Percentiles rank a stretch among this genome's conserved stretches.
phyloP scores from a whole-genome alignment of 495 filamentous ascomycete species.

The Penicillium turbatum region DNA sequence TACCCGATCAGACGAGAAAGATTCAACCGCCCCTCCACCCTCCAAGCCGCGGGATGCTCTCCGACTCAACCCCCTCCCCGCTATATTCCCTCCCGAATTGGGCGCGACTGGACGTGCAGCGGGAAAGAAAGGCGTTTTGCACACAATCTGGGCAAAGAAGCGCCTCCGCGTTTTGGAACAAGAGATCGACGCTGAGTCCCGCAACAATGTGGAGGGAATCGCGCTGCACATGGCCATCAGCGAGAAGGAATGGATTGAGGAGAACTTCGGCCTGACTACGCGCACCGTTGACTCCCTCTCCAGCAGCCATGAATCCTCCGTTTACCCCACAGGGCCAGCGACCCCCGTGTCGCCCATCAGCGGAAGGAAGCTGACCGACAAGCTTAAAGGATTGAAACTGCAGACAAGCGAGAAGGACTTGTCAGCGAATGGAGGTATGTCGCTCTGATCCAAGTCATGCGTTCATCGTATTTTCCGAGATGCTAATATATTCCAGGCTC shows the following conservation, averaged over 20 bases:
- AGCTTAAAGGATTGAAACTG: slow-evolving; percentile 69
- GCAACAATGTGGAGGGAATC: slow-evolving; percentile 67
- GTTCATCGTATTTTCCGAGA: background rate
- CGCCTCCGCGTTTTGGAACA: slow-evolving; percentile 64
- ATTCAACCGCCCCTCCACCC: background rate
- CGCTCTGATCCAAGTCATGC: too few relatives aligned
- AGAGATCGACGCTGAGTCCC: slow-evolving; percentile 62
- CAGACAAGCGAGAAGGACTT: slow-evolving; percentile 65
- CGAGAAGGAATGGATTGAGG: slow-evolving; percentile 77
- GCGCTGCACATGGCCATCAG: slow-evolving; percentile 75
- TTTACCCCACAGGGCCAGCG: slow-evolving; percentile 24
- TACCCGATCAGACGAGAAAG: slow-evolving; percentile 6
- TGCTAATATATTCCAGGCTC: background rate
- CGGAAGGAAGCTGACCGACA: slow-evolving; percentile 62
- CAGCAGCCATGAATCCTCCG: slow-evolving; percentile 15
- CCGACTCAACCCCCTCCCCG: slow-evolving; percentile 68
- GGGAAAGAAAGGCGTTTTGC: slow-evolving; percentile 73
- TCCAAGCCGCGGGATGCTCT: slow-evolving; percentile 25
- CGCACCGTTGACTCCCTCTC: slow-evolving; percentile 15
- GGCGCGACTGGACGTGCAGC: slow-evolving; percentile 58
- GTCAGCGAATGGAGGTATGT: slow-evolving; percentile 44
- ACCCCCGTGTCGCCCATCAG: slow-evolving; percentile 59
- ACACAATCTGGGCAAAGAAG: slow-evolving; percentile 80
- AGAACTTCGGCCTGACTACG: slow-evolving; percentile 62
- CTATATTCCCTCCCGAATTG: slow-evolving; percentile 72